A percentile compares a stretch with the other conserved stretches of the same genome.
These are phyloP conservation scores for Collybia sp. DNA, from an alignment of 768 basidiomycete species.

Conservation along the genomic window DNA sequence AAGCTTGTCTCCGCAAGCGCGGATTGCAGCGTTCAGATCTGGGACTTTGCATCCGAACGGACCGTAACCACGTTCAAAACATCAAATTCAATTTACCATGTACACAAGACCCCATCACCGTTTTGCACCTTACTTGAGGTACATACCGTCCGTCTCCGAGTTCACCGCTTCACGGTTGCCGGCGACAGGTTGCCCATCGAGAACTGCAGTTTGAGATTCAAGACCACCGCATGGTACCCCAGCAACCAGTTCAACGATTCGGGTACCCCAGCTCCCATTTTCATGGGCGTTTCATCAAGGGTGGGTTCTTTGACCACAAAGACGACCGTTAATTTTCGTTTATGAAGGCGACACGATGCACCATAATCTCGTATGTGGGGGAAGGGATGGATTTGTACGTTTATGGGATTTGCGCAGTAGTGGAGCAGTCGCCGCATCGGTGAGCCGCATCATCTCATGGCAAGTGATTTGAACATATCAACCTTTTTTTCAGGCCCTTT, in stretches of 20 bases:
- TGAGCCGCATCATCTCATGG: no score
- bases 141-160: neutral
- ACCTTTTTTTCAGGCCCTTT: no score
- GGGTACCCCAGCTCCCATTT: constrained; percentile 31
- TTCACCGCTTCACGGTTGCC: constrained; percentile 1
- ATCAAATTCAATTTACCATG: constrained; percentile 40
- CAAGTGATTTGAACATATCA: no score
- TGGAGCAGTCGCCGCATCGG: no score
- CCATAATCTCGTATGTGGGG: no score
- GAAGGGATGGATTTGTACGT: no score
- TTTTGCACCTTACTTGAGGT: constrained; percentile 43
- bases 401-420: no score
- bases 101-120: constrained; percentile 29
- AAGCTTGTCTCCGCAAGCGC: constrained; percentile 45
- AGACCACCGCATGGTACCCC: constrained; percentile 35
- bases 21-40: constrained; percentile 39
- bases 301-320: constrained; percentile 14
- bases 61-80: constrained; percentile 32
- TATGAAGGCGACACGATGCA: no score
- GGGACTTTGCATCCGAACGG: constrained; percentile 42
- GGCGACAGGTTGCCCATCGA: constrained; percentile 37
- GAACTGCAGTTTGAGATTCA: constrained; percentile 51
- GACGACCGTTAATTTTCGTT: no score
- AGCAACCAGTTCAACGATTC: constrained; percentile 33
- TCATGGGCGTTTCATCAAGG: constrained; percentile 43